Base-by-base conservation (phyloP, 1,139 yeast genomes). In the Sugiyamaella pinicola region DNA sequence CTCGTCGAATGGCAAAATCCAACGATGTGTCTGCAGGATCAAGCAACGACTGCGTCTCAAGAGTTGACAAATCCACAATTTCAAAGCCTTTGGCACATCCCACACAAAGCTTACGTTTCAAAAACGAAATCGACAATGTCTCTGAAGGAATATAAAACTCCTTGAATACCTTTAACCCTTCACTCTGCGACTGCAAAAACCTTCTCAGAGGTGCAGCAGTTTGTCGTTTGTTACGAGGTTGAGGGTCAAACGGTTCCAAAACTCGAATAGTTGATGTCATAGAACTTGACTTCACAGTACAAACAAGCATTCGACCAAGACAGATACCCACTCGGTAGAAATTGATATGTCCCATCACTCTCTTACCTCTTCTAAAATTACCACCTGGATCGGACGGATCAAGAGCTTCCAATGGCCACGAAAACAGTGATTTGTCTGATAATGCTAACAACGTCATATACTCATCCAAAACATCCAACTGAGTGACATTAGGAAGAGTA, bases 31-130 rank as follows among this genome's bases (percentile, higher is more conserved):
- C 99, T 1, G 98, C 98, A 38, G 96, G 96, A 71, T 91, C 97
- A 62, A 91, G 75, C 51, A 91, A 78, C 8, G 87, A 81, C 66
- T 86, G 93, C 65, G 84, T 84, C 60, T 81, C 83, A 45, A 85
- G 81, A 15, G 86, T 84, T 64, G 89, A 96, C 60, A 91, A 78
- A 38, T 79, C 80, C 42, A 93, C 90, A 64, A 93, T 90, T 71
- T 93, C 98, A 74, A 93, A 93, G 1, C 99, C 99, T 67, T 87
- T 89, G 43, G 96, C 85, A 66, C 99, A 93, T 18, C 99, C 99
- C 59, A 93, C 87, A 74, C 98, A 91, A 57, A 93, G 74, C 64
- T 86, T 87, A 6, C 93, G 84, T 68, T 91, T 88, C 70, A 93
- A 75, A 65, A 93, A 93, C 34, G 96, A 90, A 26, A 93, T 86